Evolutionary conservation across 2,329 filamentous ascomycete genomes (phyloP), one percentile per base, ranked within the genome.

Genomic region (Apiospora malaysiana): DNA sequence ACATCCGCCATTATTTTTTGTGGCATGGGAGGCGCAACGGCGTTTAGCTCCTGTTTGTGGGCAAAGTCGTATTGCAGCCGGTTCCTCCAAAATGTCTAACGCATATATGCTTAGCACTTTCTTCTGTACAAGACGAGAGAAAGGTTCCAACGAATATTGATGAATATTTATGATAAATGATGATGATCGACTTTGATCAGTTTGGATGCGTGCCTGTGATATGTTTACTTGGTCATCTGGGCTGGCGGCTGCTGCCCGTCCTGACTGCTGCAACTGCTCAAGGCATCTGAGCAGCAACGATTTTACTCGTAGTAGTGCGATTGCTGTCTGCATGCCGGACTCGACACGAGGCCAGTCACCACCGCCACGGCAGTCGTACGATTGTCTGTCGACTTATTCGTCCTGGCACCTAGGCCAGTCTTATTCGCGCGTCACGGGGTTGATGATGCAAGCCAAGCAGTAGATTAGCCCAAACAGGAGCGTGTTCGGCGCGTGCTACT

Each of bases 131-230:
- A 40, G 56, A 63, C 56, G 56, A 63, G 56, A 59, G 51, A 63
- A 32, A 32, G 21, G n/a, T n/a, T 63, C 12, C 21, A 18, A 63
- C 56, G 56, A 63, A 63, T 63, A 59, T 59, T 37, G 37, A 59
- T 27, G 51, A 59, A 59, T 59, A 40, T 40, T 40, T 63, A 63
- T 63, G 56, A 63, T 63, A 14, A 63, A 63, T 63, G 56, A 63
- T 63, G 32, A 63, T n/a, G 21, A 32, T 12, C 21, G 23, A 40
- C 32, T 14, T 63, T 21, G 18, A 32, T 32, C 32, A 32, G 32
- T 32, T 32, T 21, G 14, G 12, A 21, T 18, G 56, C 16, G 27
- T 32, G 9, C 37, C n/a, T 9, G 56, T 63, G 56, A 63, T n/a
- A 40, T 40, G 56, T n/a, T n/a, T 40, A 32, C 27, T 32, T 59